Evolutionary conservation across 2,329 filamentous ascomycete species (phyloP).

Genomic region (Penicillium sp.): DNA sequence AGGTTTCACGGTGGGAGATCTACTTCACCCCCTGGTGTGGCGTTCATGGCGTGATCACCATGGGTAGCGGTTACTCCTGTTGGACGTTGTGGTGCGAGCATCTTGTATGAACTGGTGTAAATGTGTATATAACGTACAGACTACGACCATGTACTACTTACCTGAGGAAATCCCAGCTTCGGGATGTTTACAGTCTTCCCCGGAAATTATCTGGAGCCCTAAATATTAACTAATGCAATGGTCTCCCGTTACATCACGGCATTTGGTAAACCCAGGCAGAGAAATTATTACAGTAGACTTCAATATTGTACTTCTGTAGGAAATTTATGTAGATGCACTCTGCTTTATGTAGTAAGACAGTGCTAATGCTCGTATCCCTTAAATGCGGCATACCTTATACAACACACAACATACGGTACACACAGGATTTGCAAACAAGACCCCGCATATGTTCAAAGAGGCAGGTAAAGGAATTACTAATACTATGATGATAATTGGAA

Average conservation of each 20-base stretch:
- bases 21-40: constrained; percentile 9
- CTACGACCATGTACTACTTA: background rate
- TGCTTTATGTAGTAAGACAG: background rate
- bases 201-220: constrained; percentile 1
- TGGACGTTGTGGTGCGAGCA: background rate
- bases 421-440: background rate
- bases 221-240: background rate
- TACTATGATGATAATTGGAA: background rate
- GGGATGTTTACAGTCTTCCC: background rate
- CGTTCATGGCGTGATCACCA: constrained; percentile 18
- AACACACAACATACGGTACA: background rate
- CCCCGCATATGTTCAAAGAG: background rate
- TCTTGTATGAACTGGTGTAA: background rate
- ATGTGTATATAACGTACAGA: background rate
- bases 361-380: background rate
- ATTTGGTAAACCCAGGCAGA: background rate
- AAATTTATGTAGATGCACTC: background rate
- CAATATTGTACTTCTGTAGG: background rate
- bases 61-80: background rate
- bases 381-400: background rate
- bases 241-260: background rate
- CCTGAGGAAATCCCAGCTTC: background rate
- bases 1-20: constrained; percentile 19
- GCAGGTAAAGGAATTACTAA: constrained; percentile 4
- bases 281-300: background rate